Evolutionary conservation across 352 stramenopile species (phyloP), one percentile per base, ranked within the genome.

Genomic region (Saprolegnia diclina): DNA sequence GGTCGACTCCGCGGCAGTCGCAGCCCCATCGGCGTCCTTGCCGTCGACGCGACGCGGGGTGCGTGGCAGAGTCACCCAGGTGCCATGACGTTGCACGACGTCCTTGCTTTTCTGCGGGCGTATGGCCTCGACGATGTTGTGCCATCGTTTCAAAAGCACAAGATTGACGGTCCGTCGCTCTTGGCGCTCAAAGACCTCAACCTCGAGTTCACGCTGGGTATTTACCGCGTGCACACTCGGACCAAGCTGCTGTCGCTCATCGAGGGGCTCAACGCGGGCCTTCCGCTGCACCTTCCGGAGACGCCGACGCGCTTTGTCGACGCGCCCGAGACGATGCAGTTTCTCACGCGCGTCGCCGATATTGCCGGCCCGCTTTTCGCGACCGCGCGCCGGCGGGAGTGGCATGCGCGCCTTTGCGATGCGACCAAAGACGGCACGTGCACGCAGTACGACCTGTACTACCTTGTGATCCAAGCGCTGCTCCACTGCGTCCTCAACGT

Each of bases 181-280:
- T 21, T 61, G 22, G 46, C 32, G 13, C 63, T 69, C 19, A 62
- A 35, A n/a, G 63, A 69, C 24, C 19, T 69, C 38, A 52, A 63
- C 32, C n/a, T 69, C 21, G 63, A 69, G 48, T 69, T 61, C 61
- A 69, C 42, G 32, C 46, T 69, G 11, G 63, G 63, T 10, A n/a
- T 69, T 21, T 29, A 57, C 50, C 48, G 63, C 19, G 63, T 69
- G n/a, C 14, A 71, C 56, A 84, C 80, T 0, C 78, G 81, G 38
- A 87, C 85, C 50, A 74, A 72, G 3, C 29, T 91, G 16, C 54
- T 91, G n/a, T 79, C 87, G 40, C 38, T 91, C 11, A 68, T 87
- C 9, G 72, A 75, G 16, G 73, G 76, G 0, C 71, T 91, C 5
- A 74, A 79, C 24, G 70, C 70, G 19, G 82, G 82, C 1, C 72